phyloP scores from a whole-genome alignment of 1,139 yeast genomes.

The Nakaseomyces uthaithaninus region DNA sequence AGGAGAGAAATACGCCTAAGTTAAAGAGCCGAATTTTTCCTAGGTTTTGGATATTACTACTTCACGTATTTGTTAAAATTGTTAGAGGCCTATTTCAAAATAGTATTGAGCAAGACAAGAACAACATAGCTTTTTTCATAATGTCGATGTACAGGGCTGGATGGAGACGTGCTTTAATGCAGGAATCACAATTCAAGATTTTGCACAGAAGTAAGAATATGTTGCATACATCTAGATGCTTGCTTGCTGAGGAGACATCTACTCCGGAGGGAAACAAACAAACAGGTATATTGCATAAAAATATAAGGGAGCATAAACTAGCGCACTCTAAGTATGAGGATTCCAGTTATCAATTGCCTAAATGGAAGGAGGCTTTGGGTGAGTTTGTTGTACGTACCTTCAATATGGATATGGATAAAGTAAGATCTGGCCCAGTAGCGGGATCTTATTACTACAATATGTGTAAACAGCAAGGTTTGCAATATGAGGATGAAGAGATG shows the following conservation, averaged over 20 bases:
- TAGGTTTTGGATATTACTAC: too few relatives aligned
- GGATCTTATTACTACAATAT: constrained; percentile 81
- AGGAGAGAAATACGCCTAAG: too few relatives aligned
- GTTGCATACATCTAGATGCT: neutral
- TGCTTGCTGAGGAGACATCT: neutral
- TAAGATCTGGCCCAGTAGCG: constrained; percentile 90
- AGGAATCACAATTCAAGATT: neutral
- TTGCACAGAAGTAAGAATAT: neutral
- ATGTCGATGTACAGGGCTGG: constrained; percentile 18
- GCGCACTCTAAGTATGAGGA: constrained; percentile 54
- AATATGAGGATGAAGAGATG: constrained; percentile 60
- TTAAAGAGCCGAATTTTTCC: too few relatives aligned
- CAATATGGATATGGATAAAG: constrained; percentile 80
- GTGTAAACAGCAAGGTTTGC: constrained; percentile 78
- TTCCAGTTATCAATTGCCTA: constrained; percentile 49
- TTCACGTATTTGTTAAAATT: too few relatives aligned
- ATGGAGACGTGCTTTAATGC: constrained; percentile 11
- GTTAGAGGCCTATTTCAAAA: too few relatives aligned
- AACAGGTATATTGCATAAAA: constrained; percentile 3
- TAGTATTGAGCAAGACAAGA: neutral
- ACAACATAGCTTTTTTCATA: too few relatives aligned
- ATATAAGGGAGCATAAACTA: constrained; percentile 20
- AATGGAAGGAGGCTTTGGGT: constrained; percentile 66
- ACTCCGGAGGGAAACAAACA: neutral
- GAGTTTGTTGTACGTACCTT: constrained; percentile 60